A percentile compares a stretch with the other conserved stretches of the same genome.
These are phyloP conservation scores for Apiotrichum porosum DNA, from an alignment of 1,284 basidiomycete genomes.

Conservation along the genomic window DNA sequence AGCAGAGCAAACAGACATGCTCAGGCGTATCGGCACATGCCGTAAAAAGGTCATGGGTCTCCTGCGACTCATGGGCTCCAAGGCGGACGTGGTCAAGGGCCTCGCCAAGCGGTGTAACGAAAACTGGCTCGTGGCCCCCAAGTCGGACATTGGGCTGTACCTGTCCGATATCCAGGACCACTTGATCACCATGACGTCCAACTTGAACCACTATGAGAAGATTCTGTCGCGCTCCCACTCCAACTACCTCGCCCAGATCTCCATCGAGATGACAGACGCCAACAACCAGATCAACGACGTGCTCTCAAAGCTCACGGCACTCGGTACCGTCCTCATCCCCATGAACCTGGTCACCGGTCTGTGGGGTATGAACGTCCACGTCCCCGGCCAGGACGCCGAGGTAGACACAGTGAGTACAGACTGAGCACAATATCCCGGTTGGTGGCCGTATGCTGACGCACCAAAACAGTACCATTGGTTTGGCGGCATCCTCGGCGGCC, in stretches of 20 bases:
- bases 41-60: conserved; percentile 99
- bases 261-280: conserved; percentile 98
- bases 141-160: conserved; percentile 94
- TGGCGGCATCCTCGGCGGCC: conserved; percentile 68
- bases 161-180: conserved; percentile 96
- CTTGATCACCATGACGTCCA: conserved; percentile 95
- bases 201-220: conserved; percentile 98
- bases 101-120: conserved; percentile 95
- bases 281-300: conserved; percentile 99
- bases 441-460: neutral
- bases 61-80: conserved; percentile 91
- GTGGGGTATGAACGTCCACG: conserved; percentile 51
- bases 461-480: conserved; percentile 60
- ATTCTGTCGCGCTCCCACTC: conserved; percentile 97
- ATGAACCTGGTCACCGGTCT: conserved; percentile 91
- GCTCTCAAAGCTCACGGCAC: conserved; percentile 92
- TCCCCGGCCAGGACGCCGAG: conserved; percentile 69
- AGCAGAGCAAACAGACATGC: conserved; percentile 73
- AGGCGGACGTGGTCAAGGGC: conserved; percentile 99
- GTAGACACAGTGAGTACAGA: conserved; percentile 48
- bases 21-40: conserved; percentile 88
- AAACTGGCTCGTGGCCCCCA: conserved; percentile 97
- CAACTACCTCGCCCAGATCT: conserved; percentile 98
- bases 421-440: too few relatives aligned
- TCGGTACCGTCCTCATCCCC: conserved; percentile 94